Percentiles rank a stretch among this genome's conserved stretches.
Conservation (phyloP, 2,329 filamentous ascomycete genomes). For the Lecanosticta acicola region DNA sequence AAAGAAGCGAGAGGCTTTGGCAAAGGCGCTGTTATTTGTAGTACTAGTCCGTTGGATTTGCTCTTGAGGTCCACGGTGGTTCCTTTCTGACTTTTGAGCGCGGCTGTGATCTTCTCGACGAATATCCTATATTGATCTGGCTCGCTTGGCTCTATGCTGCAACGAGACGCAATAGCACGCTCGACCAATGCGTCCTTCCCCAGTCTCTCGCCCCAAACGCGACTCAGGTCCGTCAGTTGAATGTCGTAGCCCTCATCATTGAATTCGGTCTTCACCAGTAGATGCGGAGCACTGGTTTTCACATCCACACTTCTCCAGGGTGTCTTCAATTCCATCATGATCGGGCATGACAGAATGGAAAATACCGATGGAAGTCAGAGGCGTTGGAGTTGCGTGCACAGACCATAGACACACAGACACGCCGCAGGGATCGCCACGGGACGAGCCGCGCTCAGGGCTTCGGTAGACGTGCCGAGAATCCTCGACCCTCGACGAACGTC, state of each 20-base stretch:
- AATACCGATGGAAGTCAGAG: background rate
- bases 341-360: background rate
- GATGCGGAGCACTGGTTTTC: constrained; percentile 42
- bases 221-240: constrained; percentile 64
- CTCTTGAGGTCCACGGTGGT: constrained; percentile 31
- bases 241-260: constrained; percentile 55
- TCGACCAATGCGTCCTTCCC: constrained; percentile 57
- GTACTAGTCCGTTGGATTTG: constrained; percentile 27
- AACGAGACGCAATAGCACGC: constrained; percentile 58
- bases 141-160: constrained; percentile 67
- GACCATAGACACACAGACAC: too few relatives aligned
- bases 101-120: constrained; percentile 56
- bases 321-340: background rate
- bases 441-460: background rate
- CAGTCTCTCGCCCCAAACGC: constrained; percentile 66
- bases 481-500: background rate
- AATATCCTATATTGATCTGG: constrained; percentile 64
- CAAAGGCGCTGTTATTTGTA: constrained; percentile 56
- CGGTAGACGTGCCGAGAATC: background rate
- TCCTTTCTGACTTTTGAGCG: constrained; percentile 37
- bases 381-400: constrained; percentile 2
- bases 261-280: constrained; percentile 59
- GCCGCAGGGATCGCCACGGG: background rate
- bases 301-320: constrained; percentile 20
- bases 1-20: constrained; percentile 59